Base-by-base conservation (phyloP, 1,284 basidiomycete species). In the Phellinidium pouzarii region DNA sequence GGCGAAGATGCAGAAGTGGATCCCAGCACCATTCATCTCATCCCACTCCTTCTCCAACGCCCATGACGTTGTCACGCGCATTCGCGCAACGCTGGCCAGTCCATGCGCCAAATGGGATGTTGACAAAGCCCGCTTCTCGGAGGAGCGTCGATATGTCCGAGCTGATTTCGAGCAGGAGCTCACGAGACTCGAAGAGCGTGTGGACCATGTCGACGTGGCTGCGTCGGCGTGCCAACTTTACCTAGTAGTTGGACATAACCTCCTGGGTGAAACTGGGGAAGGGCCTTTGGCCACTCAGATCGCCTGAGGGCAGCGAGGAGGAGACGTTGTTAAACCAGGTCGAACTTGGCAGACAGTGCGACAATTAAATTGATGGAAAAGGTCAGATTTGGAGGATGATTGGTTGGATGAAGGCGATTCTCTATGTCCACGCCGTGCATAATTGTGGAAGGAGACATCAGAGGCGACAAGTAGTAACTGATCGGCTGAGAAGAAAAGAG, bases 301-400 rank as follows among this genome's bases (percentile, higher is more conserved):
- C 48, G 55, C 3, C 59, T 61, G 44, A 70, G 62, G 0, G 60
- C 65, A 9, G 49, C 58, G 3, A 68, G 57, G 1, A 70, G 52
- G 34, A 68, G 58, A 2, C 66, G 66, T 26, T 69, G 68, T 22
- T 68, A 54, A 7, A 67, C 54, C 31, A 69, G 57, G n/a, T 54
- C 23, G 47, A 68, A 69, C 26, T 58, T 58, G 37, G 55, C 57
- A 7, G 51, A 53, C 65, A 54, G 46, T 11, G 25, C 17, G 3
- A 40, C 31, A 7, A 50, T 23, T 9, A 41, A 50, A 2, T 50
- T 57, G 37, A 57, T 37, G 20, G 52, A 27, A 44, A 66, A 63
- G 11, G 59, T n/a, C 23, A 61, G 49, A 53, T 66, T 63, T 14
- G 48, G 37, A 26, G 51, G 31, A 53, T 58, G 34, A 31, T 51